A percentile compares a stretch with the other conserved stretches of the same genome.
Evolutionary conservation across 2,329 filamentous ascomycete species (phyloP).

Genomic region (Trichothecium sympodiale): DNA sequence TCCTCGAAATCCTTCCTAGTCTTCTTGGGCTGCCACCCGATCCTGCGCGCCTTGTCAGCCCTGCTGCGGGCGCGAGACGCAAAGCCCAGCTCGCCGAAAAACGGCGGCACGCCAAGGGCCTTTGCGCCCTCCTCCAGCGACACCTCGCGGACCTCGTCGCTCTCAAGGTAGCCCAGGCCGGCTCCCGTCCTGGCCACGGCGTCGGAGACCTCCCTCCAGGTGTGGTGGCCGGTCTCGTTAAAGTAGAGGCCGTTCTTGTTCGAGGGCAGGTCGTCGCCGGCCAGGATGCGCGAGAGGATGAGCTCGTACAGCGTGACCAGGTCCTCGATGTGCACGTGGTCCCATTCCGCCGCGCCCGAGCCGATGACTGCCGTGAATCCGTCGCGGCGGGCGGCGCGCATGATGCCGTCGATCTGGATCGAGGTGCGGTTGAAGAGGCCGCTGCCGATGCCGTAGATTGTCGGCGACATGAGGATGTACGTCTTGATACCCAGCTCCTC

Average conservation of each 20-base stretch:
- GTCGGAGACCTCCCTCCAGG: constrained; percentile 26
- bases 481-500: constrained; percentile 29
- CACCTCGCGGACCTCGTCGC: constrained; percentile 14
- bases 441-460: constrained; percentile 32
- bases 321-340: constrained; percentile 33
- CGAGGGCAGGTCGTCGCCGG: constrained; percentile 17
- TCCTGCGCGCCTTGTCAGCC: constrained; percentile 11
- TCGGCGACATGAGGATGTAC: constrained; percentile 31
- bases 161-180: constrained; percentile 16
- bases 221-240: constrained; percentile 23
- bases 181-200: constrained; percentile 15
- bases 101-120: constrained; percentile 8
- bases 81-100: constrained; percentile 21
- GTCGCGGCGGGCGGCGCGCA: constrained; percentile 16
- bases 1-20: constrained; percentile 15
- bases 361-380: constrained; percentile 16
- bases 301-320: constrained; percentile 28
- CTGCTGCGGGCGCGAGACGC: constrained; percentile 13
- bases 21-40: constrained; percentile 21
- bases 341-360: constrained; percentile 23
- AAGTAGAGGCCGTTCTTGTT: constrained; percentile 31
- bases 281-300: constrained; percentile 20
- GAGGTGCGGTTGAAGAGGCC: constrained; percentile 28
- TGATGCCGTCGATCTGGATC: constrained; percentile 24
- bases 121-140: constrained; percentile 16